Evolutionary conservation across 1,284 basidiomycete species (phyloP).

Genomic region (Lentinus polychrous): DNA sequence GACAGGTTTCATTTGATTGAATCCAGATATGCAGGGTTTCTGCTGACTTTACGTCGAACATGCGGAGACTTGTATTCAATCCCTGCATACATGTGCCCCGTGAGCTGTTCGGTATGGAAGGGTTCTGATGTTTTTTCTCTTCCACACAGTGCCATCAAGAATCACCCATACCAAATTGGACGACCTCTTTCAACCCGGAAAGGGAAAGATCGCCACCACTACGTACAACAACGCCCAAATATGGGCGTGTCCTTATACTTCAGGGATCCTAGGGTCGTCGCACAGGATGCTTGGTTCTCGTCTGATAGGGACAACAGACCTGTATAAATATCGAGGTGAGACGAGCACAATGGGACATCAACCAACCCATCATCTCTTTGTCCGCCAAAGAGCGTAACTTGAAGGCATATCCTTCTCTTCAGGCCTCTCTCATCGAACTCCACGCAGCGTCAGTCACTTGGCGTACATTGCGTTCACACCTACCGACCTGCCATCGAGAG

Average conservation of each 20-base stretch:
- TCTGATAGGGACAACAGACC: background rate
- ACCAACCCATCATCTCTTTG: background rate
- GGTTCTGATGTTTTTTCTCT: no score
- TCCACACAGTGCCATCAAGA: no score
- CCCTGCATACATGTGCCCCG: no score
- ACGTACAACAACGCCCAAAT: constrained; percentile 14
- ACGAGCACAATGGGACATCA: background rate
- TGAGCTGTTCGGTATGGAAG: no score
- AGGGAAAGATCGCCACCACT: constrained; percentile 14
- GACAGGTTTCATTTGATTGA: no score
- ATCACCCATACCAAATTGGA: background rate
- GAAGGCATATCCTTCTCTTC: background rate
- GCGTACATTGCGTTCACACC: background rate
- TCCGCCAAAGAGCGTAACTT: background rate
- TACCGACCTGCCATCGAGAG: background rate
- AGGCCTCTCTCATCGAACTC: background rate
- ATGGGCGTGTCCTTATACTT: constrained; percentile 21
- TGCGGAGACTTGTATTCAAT: no score
- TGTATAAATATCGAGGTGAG: constrained; percentile 7
- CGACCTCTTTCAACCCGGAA: constrained; percentile 18
- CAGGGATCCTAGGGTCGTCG: background rate
- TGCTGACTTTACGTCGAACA: no score
- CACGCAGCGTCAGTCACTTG: constrained; percentile 5
- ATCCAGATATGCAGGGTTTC: no score
- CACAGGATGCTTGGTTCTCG: background rate